Evolutionary conservation across 768 basidiomycete species (phyloP), one percentile per base, ranked within the genome.

Genomic region (Paxillus involutus): DNA sequence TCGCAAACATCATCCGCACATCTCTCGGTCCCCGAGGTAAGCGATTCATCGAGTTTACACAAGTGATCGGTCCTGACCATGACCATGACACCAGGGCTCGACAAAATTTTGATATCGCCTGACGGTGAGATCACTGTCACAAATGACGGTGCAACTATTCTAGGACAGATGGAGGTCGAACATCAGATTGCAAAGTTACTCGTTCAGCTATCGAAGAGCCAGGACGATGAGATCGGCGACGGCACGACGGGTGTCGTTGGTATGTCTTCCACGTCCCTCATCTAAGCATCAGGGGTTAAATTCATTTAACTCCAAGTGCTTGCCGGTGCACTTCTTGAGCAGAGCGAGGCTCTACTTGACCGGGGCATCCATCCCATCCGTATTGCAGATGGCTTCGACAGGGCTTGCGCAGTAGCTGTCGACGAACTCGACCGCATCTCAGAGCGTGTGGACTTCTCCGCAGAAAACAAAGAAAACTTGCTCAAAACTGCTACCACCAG

Each of bases 41-140:
- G 75, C 66, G 49, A 26, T 29, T n/a, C 14, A 12, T 52, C 33
- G 30, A 50, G 43, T 44, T 9, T 10, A 6, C 47, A 35, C 52
- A n/a, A 42, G 44, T 56, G 47, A 54, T 55, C 61, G 54, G 54
- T 46, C 35, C 44, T 61, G 26, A 26, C 26, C 26, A 12, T 50
- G 57, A 33, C 36, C 47, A 13, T 17, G n/a, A 16, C 30, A 6
- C 7, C 57, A 96, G 94, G 96, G 42, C 83, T 98, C 46, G 92
- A 94, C 78, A 94, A 94, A 81, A 93, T 94, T 64, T 81, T 94
- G 63, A 93, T 94, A 61, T 93, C 91, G 29, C 88, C 95, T 19
- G 97, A 98, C 77, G 97, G 97, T 46, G 97, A 99, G 64, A 98
- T 99, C 65, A 98, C 95, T 32, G 96, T 98, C 36, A 98, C 97